A percentile compares a stretch with the other conserved stretches of the same genome.
phyloP scores from a whole-genome alignment of 2,329 filamentous ascomycete species.

The Penicillium sp. region DNA sequence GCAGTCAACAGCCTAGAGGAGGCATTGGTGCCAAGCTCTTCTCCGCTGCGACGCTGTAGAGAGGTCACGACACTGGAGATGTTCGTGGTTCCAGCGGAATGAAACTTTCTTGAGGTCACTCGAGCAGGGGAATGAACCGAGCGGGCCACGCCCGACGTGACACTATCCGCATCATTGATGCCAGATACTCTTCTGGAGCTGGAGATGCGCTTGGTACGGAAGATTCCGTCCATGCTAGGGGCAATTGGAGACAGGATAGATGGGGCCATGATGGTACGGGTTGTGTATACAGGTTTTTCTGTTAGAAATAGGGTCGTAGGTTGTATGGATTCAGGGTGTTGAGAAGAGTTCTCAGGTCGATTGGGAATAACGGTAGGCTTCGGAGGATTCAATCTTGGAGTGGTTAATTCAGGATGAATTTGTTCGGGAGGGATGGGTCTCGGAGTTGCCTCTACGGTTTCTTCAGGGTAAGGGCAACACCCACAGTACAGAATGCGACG shows the following conservation, averaged over 20 bases:
- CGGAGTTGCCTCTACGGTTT: neutral
- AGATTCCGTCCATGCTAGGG: neutral
- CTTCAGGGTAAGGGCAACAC: neutral
- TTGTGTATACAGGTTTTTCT: neutral
- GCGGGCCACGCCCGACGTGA: constrained; percentile 9
- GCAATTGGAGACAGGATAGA: constrained; percentile 13
- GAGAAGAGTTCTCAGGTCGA: neutral
- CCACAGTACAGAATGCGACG: neutral
- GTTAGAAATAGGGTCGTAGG: neutral
- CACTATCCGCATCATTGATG: constrained; percentile 16
- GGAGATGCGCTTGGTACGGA: constrained; percentile 8
- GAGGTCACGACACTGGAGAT: constrained; percentile 22
- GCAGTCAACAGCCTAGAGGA: constrained; percentile 19
- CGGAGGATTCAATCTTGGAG: neutral
- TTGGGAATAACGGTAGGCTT: neutral
- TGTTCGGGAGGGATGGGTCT: neutral
- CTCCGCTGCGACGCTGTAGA: constrained; percentile 21
- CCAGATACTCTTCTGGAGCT: constrained; percentile 15
- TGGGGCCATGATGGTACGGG: constrained; percentile 7
- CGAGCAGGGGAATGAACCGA: neutral
- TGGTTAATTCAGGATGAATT: neutral
- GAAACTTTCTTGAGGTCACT: constrained; percentile 17
- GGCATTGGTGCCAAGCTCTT: constrained; percentile 19
- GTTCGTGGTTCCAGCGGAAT: constrained; percentile 17
- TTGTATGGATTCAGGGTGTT: neutral